Evolutionary conservation across 2,329 filamentous ascomycete species (phyloP).

Genomic region (Phialophora chinensis): DNA sequence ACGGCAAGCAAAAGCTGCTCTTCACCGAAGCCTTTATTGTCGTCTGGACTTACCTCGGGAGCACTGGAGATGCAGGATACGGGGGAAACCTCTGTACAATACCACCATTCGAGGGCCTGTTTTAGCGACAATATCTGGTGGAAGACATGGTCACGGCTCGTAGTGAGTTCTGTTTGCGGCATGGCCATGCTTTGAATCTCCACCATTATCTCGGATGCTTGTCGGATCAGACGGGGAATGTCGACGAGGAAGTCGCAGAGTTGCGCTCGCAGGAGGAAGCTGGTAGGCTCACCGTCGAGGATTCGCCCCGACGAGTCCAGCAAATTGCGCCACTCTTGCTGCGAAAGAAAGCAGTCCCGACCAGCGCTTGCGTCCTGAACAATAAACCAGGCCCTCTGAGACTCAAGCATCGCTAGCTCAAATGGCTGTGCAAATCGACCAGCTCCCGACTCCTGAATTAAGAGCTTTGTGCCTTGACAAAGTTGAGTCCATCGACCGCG

Average conservation of each 20-base stretch:
- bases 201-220: neutral
- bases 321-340: constrained; percentile 26
- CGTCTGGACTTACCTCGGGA: neutral
- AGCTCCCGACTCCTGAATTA: constrained; percentile 29
- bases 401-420: constrained; percentile 34
- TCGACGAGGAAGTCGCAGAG: constrained; percentile 31
- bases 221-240: constrained; percentile 22
- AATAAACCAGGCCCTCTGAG: constrained; percentile 35
- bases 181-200: neutral
- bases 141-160: constrained; percentile 2
- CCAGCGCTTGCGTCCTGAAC: constrained; percentile 26
- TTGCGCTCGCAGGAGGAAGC: constrained; percentile 27
- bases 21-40: neutral
- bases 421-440: constrained; percentile 22
- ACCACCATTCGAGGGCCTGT: constrained; percentile 21
- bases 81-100: constrained; percentile 11
- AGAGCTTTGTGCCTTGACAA: constrained; percentile 26
- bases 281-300: constrained; percentile 2
- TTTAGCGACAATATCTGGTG: constrained; percentile 7
- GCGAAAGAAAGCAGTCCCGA: constrained; percentile 28
- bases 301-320: neutral
- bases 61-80: neutral
- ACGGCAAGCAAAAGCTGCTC: constrained; percentile 12
- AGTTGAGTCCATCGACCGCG: constrained; percentile 31
- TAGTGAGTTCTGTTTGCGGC: neutral